These are phyloP conservation scores for Tripidium arundinaceum DNA, from an alignment of 202 grass and related monocot species.

Conservation along the genomic window DNA sequence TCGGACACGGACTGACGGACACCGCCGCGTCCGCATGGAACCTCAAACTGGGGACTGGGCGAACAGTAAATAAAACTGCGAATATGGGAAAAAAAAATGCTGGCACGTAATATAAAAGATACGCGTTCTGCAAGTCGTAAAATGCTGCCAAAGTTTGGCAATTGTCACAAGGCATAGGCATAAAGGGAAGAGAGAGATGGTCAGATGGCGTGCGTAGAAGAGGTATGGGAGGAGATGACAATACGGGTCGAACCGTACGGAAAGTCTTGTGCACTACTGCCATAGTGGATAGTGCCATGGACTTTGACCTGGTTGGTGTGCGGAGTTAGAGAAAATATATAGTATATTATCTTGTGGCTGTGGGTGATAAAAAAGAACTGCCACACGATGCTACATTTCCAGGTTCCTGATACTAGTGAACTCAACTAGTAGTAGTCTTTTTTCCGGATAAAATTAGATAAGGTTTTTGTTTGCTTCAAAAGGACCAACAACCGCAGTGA, in stretches of 20 bases:
- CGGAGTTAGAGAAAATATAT: not conserved
- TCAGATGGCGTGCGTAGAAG: slow-evolving; percentile 4
- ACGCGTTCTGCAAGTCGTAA: too few relatives aligned
- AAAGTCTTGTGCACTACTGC: not conserved
- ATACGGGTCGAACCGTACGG: slow-evolving; percentile 14
- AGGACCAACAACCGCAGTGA: too few relatives aligned
- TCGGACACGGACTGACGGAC: too few relatives aligned
- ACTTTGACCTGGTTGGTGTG: not conserved
- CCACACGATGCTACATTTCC: slow-evolving; percentile 12
- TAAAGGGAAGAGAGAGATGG: not conserved
- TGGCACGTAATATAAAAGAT: too few relatives aligned
- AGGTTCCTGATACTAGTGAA: not conserved
- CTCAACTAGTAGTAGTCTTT: not conserved
- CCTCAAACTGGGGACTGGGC: too few relatives aligned
- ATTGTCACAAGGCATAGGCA: not conserved
- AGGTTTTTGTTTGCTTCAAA: slow-evolving; percentile 12
- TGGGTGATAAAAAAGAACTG: not conserved
- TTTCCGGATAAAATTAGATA: not conserved
- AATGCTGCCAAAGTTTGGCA: too few relatives aligned
- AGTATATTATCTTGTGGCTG: not conserved
- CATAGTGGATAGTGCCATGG: not conserved
- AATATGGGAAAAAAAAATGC: too few relatives aligned
- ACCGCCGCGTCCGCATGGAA: too few relatives aligned
- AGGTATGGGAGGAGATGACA: not conserved
- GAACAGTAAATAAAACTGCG: too few relatives aligned